Evolutionary conservation across 352 stramenopile genomes (phyloP).

Genomic region (Phytophthora uliginosa): DNA sequence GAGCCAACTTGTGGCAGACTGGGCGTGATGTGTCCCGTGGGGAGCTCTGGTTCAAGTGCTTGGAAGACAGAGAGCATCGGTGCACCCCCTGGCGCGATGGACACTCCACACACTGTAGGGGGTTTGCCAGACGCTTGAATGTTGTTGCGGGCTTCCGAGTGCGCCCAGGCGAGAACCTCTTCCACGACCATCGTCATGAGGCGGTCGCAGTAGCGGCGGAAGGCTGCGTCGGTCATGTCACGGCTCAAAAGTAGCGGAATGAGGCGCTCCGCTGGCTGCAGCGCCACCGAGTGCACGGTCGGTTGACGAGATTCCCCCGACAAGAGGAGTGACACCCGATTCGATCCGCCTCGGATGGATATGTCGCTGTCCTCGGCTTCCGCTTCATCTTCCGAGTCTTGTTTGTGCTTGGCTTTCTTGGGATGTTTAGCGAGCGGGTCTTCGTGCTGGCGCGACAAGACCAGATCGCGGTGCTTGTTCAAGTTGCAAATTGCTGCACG

Average conservation of each 20-base stretch:
- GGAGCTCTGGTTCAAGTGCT: conserved; percentile 38
- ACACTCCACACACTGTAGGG: conserved; percentile 13
- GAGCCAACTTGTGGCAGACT: conserved; percentile 11
- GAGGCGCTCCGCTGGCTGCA: conserved; percentile 19
- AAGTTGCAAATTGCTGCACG: conserved; percentile 71
- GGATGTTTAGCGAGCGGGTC: conserved; percentile 61
- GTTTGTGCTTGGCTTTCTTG: conserved; percentile 26
- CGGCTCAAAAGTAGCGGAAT: conserved; percentile 25
- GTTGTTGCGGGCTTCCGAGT: conserved; percentile 8
- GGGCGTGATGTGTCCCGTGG: conserved; percentile 33
- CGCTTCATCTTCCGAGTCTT: not conserved
- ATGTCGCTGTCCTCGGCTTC: conserved; percentile 10
- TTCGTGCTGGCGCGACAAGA: conserved; percentile 50
- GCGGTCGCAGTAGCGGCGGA: conserved; percentile 40
- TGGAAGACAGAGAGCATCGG: conserved; percentile 40
- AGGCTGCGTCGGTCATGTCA: conserved; percentile 23
- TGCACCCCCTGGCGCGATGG: conserved; percentile 19
- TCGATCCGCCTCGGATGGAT: not conserved
- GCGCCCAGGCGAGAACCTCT: conserved; percentile 44
- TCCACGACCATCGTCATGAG: conserved; percentile 49
- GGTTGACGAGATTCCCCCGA: not conserved
- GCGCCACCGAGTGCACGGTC: conserved; percentile 13
- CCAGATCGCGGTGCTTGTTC: conserved; percentile 54
- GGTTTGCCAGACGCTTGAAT: not conserved
- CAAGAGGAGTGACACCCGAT: conserved; percentile 7